Base-by-base conservation (phyloP, 2,329 filamentous ascomycete species). In the Pyrenophora seminiperda region DNA sequence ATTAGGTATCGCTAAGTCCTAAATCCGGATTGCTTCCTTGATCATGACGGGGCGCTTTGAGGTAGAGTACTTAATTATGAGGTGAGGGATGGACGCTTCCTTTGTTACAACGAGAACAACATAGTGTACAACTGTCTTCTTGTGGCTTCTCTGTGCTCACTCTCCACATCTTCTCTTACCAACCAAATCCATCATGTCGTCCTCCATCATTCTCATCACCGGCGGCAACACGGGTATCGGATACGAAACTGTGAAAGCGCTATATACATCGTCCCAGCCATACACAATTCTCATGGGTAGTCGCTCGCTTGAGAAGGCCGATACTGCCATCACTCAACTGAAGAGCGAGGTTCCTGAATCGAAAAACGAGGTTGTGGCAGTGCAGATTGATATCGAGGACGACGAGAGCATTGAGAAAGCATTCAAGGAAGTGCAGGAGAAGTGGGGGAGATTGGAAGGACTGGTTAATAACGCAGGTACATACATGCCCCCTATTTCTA, bases 161-260 rank as follows among this genome's bases (percentile, higher is more conserved):
- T n/a, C n/a, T n/a, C n/a, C n/a, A 22, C 20, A 4, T 22, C 20
- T 22, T 22, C 20, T 22, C 20, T 22, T 22, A 4, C 20, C 20
- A 22, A 22, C 20, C 7, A 22, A 22, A 22, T 7, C 20, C 20
- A 27, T 10, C 24, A 27, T 27, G 24, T 27, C 24, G 7, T 27
- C 24, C 10, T 27, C 24, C 13, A 27, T 27, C 10, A 9, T 27
- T 5, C 24, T 27, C 24, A 78, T 86, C 54, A 86, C 84, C 2
- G 84, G 84, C 29, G 83, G 76, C 52, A 86, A 85, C 58, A 84
- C 79, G 0, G 84, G 84, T 13, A 77, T 88, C 15, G 85, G 85
- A 2, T 80, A 78, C 30, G 79, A 87, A 56, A 77, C 75, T 6
- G 78, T 85, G 41, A 83, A 80, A 53, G 78, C 81, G 1, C 71